Evolutionary conservation across 1,139 yeast genomes (phyloP).

Genomic region (Pichia sp.): DNA sequence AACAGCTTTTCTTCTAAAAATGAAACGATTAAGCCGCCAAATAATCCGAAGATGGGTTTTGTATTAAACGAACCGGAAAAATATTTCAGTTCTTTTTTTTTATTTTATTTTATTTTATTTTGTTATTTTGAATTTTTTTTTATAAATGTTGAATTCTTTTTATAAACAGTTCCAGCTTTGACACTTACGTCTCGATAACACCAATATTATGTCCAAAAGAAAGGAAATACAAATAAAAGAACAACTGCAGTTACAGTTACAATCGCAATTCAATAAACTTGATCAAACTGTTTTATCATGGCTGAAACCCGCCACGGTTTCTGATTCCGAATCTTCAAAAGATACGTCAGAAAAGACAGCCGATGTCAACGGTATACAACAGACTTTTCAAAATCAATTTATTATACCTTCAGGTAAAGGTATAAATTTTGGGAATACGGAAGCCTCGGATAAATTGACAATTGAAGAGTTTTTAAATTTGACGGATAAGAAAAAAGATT

Average conservation of each 20-base stretch:
- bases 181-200: background rate
- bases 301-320: slow-evolving; percentile 23
- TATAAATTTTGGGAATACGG: slow-evolving; percentile 22
- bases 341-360: background rate
- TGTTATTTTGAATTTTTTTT: background rate
- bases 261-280: slow-evolving; percentile 33
- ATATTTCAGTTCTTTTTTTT: background rate
- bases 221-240: slow-evolving; percentile 32
- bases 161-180: background rate
- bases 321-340: background rate
- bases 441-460: background rate
- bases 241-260: slow-evolving; percentile 41
- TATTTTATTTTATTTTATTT: background rate
- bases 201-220: slow-evolving; percentile 14
- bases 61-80: background rate
- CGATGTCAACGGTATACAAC: background rate
- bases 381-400: slow-evolving; percentile 27
- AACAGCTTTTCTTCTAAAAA: too few species aligned
- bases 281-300: slow-evolving; percentile 34
- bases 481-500: background rate
- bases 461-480: slow-evolving; percentile 10
- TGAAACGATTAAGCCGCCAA: too few species aligned
- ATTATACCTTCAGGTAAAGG: slow-evolving; percentile 40
- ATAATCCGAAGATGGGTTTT: too few species aligned
- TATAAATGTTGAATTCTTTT: background rate